Conservation (phyloP, 139 green algal species). For the Closterium sp. region DNA sequence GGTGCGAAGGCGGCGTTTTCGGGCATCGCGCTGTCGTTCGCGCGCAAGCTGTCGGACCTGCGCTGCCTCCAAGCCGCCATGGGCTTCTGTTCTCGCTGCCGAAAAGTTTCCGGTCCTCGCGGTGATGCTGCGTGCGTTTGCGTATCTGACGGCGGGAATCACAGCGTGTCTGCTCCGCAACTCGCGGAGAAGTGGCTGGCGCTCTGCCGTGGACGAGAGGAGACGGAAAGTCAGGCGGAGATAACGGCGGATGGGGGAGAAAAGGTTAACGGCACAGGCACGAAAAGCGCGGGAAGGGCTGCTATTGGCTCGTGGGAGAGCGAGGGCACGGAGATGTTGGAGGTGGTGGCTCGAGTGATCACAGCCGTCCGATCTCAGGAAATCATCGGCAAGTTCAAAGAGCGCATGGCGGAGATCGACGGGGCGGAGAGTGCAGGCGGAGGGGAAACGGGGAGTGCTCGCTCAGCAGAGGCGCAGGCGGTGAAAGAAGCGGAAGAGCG, state of each 20-base stretch:
- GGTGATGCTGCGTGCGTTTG: neutral
- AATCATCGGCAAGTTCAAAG: neutral
- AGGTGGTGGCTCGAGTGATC: neutral
- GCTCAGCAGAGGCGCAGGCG: neutral
- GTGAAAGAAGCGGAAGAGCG: neutral
- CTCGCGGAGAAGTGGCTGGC: neutral
- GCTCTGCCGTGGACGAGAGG: neutral
- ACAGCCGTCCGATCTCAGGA: neutral
- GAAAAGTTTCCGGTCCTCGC: neutral
- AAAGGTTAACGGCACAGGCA: no score
- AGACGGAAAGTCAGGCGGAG: neutral
- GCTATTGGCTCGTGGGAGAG: neutral
- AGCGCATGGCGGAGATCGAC: neutral
- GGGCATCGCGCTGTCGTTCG: neutral
- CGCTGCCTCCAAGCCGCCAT: neutral
- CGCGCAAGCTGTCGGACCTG: neutral
- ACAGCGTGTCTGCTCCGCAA: neutral
- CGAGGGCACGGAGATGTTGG: neutral
- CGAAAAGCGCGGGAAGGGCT: neutral
- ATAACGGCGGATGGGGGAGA: neutral
- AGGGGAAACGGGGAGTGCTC: neutral
- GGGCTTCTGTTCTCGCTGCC: neutral
- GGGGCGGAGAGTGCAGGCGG: neutral
- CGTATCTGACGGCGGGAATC: neutral
- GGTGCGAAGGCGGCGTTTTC: neutral